Evolutionary conservation across 805 yeast genomes (phyloP).

Genomic region (Wickerhamiella occidentalis): DNA sequence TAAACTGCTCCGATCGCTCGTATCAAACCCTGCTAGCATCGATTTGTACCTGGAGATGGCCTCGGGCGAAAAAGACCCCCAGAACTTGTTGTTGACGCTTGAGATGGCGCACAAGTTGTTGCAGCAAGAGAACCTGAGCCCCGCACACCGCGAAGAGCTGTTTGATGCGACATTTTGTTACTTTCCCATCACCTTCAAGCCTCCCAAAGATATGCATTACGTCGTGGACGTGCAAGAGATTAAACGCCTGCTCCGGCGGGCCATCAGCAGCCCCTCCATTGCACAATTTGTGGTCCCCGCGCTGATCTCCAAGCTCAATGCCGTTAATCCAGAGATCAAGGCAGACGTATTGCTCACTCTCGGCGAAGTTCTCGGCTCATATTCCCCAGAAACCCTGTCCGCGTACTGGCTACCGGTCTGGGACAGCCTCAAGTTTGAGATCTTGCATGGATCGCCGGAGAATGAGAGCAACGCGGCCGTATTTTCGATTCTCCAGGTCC

Average conservation of each 20-base stretch:
- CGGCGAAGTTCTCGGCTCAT: conserved; percentile 41
- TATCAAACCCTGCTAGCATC: conserved; percentile 30
- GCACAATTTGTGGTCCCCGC: conserved; percentile 68
- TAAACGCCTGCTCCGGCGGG: conserved; percentile 46
- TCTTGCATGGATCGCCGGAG: conserved; percentile 66
- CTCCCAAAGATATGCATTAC: conserved; percentile 82
- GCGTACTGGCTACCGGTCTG: conserved; percentile 64
- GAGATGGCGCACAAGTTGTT: conserved; percentile 40
- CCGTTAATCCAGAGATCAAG: conserved; percentile 31
- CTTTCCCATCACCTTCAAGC: conserved; percentile 90
- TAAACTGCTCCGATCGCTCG: conserved; percentile 29
- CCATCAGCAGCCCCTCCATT: conserved; percentile 50
- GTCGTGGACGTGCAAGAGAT: conserved; percentile 65
- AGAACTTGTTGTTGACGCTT: conserved; percentile 66
- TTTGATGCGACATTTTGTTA: conserved; percentile 89
- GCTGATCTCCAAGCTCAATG: conserved; percentile 54
- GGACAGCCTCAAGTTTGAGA: conserved; percentile 80
- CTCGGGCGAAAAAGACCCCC: conserved; percentile 88
- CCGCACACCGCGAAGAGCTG: conserved; percentile 45
- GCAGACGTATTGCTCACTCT: conserved; percentile 61
- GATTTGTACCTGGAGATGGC: conserved; percentile 55
- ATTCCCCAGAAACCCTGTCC: conserved; percentile 38
- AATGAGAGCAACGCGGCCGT: conserved; percentile 32
- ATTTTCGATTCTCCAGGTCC: conserved; percentile 33
- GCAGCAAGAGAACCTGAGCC: conserved; percentile 29